Evolutionary conservation across 2,329 filamentous ascomycete species (phyloP).

Genomic region (Didymella sp.): DNA sequence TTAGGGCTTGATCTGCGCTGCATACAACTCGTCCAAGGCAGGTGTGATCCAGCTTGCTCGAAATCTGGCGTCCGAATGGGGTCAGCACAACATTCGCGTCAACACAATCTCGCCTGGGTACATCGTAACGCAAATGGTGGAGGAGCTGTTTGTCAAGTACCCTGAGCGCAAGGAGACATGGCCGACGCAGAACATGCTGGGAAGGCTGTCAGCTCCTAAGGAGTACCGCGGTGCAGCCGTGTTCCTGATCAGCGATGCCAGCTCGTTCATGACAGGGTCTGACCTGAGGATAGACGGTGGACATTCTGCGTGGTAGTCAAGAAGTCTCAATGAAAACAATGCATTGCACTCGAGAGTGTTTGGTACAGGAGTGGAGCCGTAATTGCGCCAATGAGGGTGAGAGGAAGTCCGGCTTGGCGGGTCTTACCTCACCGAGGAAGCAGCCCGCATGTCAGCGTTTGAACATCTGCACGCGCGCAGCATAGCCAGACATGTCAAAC

Average conservation of each 20-base stretch:
- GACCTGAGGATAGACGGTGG: conserved; percentile 51
- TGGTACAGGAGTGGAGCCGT: neutral
- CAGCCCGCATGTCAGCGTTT: neutral
- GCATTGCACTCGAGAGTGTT: neutral
- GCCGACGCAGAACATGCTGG: conserved; percentile 87
- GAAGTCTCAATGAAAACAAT: neutral
- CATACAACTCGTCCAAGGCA: conserved; percentile 79
- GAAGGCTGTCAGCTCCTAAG: conserved; percentile 42
- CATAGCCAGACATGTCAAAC: conserved; percentile 17
- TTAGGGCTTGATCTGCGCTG: conserved; percentile 69
- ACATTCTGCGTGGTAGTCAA: conserved; percentile 46
- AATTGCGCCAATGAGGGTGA: conserved; percentile 5
- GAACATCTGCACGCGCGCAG: neutral
- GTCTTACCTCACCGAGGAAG: neutral
- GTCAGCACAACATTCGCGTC: conserved; percentile 73
- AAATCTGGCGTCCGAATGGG: conserved; percentile 77
- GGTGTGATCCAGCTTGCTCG: conserved; percentile 74
- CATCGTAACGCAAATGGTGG: conserved; percentile 83
- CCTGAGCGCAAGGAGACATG: conserved; percentile 72
- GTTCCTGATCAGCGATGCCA: conserved; percentile 51
- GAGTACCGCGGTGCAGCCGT: conserved; percentile 51
- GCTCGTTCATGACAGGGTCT: conserved; percentile 51
- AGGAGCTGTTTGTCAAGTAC: conserved; percentile 76
- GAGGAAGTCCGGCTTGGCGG: conserved; percentile 12
- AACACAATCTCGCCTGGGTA: conserved; percentile 84